Evolutionary conservation across 73 alveolate species (phyloP).

Genomic region (Stentor coeruleus): DNA sequence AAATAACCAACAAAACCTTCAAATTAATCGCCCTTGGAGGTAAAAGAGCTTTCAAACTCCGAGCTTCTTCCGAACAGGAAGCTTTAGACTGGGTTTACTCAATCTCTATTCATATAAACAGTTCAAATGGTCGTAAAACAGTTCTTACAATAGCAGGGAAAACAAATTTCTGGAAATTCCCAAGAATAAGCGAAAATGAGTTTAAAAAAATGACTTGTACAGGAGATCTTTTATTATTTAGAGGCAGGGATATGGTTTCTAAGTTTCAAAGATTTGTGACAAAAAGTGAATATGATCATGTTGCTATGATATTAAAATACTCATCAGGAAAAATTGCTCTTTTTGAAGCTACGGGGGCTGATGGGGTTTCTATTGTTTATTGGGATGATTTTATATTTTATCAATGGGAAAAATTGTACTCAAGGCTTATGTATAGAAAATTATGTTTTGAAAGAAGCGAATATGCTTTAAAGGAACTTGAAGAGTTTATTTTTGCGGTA

Average conservation of each 20-base stretch:
- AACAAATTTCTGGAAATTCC: neutral
- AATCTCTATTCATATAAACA: neutral
- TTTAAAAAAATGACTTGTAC: conserved; percentile 48
- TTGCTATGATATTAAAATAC: conserved; percentile 66
- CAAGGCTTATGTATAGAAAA: conserved; percentile 28
- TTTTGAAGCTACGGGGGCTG: conserved; percentile 30
- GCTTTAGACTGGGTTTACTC: neutral
- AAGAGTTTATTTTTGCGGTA: conserved; percentile 29
- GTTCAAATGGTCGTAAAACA: neutral
- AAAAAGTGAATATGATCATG: conserved; percentile 77
- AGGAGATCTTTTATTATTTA: conserved; percentile 70
- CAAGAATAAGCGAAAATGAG: conserved; percentile 44
- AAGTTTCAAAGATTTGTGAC: conserved; percentile 59
- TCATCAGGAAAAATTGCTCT: conserved; percentile 43
- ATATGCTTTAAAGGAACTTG: neutral
- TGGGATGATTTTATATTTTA: conserved; percentile 33
- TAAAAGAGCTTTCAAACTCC: conserved; percentile 34
- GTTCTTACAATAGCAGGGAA: neutral
- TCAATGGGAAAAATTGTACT: conserved; percentile 34
- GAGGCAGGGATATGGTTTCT: conserved; percentile 54
- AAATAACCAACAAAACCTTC: neutral
- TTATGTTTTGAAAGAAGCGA: conserved; percentile 24
- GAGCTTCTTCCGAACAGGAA: conserved; percentile 16
- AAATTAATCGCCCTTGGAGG: conserved; percentile 27
- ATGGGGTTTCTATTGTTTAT: conserved; percentile 30